Conservation (phyloP, 306 rosid genomes). For the Ziziphus jujuba region DNA sequence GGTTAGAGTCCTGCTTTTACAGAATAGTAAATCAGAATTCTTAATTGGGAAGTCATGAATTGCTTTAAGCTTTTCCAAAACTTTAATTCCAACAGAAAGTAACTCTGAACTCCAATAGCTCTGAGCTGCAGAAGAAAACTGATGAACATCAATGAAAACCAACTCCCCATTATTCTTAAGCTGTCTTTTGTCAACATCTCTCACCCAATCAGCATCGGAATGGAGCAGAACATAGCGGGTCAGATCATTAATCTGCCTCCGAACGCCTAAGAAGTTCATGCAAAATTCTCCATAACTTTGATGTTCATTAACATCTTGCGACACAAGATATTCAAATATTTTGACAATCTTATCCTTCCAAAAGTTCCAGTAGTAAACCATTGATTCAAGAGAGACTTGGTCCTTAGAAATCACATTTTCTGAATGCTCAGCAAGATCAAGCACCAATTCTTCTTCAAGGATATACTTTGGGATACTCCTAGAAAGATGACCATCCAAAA, state of each 20-base stretch:
- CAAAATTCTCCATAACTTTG: constrained; percentile 43
- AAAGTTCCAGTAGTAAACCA: constrained; percentile 62
- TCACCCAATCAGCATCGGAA: constrained; percentile 64
- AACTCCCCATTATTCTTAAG: constrained; percentile 37
- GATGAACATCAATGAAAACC: constrained; percentile 33
- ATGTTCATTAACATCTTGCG: constrained; percentile 27
- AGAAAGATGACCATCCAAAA: constrained; percentile 60
- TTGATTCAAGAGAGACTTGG: constrained; percentile 49
- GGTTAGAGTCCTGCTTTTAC: constrained; percentile 35
- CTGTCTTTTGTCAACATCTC: constrained; percentile 24
- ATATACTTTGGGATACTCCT: constrained; percentile 29
- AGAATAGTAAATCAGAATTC: constrained; percentile 16
- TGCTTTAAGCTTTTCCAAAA: constrained; percentile 44
- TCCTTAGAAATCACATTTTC: constrained; percentile 30
- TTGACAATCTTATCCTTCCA: constrained; percentile 55
- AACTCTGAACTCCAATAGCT: constrained; percentile 59
- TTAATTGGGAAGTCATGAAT: constrained; percentile 29
- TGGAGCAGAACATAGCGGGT: constrained; percentile 40
- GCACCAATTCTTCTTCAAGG: constrained; percentile 37
- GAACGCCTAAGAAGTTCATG: constrained; percentile 57
- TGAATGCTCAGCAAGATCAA: constrained; percentile 25
- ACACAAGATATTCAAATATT: constrained; percentile 38
- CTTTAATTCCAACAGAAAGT: constrained; percentile 45
- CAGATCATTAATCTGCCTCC: constrained; percentile 23
- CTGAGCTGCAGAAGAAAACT: constrained; percentile 38